Evolutionary conservation across 768 basidiomycete species (phyloP), one percentile per base, ranked within the genome.

Genomic region (Boletus reticuloceps): DNA sequence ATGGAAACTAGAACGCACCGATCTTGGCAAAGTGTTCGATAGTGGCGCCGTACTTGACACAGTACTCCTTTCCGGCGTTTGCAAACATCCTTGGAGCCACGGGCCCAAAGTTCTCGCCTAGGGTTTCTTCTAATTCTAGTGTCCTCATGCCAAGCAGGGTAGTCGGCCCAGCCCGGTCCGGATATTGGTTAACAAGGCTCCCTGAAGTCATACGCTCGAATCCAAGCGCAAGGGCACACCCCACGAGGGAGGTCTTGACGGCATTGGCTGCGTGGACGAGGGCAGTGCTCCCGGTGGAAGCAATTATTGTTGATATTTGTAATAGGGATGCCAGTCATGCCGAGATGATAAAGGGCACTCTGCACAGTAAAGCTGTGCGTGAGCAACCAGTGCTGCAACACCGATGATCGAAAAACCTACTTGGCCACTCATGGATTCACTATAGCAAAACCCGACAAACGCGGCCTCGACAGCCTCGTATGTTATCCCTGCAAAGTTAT

Each of bases 221-320:
- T 11, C 91, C 90, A 3, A 93, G 82, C 2, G 91, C 90, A 19
- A 92, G 74, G 0, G 85, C 80, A 63, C 90, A 91, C 48, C 89
- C 85, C 2, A 75, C 81, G 51, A 84, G 76, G 12, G 85, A 85
- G 32, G 78, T 77, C 65, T 85, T 89, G 38, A 93, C 81, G 10
- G 82, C 77, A 36, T 78, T 82, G 55, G 84, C 84, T 3, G 86
- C 86, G 38, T 87, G 80, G 66, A 79, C 86, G 13, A 92, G 75
- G 13, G 91, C 90, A 1, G 86, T 79, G 47, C 85, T 86, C 4
- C 89, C 89, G 2, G 88, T 91, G 2, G 89, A n/a, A 85, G 61
- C 89, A 91, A 68, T 89, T 89, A 72, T 91, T 91, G 74, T 90
- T 91, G 42, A 91, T 86, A 61, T 91, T 94, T 50, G 86, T 79